Percentiles rank a stretch among this genome's conserved stretches.
These are phyloP conservation scores for Posidonia australis DNA, from an alignment of 106 monocot genomes.

Conservation along the genomic window DNA sequence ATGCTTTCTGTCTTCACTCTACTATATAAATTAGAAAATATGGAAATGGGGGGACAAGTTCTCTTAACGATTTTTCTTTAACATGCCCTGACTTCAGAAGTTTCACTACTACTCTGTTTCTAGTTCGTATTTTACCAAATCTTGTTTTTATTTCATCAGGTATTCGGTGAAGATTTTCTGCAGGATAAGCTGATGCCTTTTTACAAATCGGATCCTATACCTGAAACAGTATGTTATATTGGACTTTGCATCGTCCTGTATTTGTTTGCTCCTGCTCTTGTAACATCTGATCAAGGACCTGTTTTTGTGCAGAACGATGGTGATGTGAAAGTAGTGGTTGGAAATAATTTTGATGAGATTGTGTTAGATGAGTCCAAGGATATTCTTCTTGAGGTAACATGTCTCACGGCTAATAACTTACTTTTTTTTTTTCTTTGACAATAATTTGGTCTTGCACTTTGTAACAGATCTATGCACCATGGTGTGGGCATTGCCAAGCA, in stretches of 20 bases:
- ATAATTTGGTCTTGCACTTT: background rate
- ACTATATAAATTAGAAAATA: too few species aligned
- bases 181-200: conserved; percentile 86
- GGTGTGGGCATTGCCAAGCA: conserved; percentile 95
- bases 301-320: conserved; percentile 55
- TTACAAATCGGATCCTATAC: conserved; percentile 91
- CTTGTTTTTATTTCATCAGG: conserved; percentile 17
- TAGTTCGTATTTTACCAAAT: too few species aligned
- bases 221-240: conserved; percentile 49
- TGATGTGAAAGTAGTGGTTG: conserved; percentile 84
- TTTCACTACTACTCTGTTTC: background rate
- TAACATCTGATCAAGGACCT: background rate
- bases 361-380: conserved; percentile 92
- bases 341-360: conserved; percentile 74
- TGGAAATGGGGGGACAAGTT: too few species aligned
- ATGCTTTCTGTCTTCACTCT: background rate
- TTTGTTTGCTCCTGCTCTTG: background rate
- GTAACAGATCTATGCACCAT: conserved; percentile 87
- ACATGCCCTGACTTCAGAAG: too few species aligned
- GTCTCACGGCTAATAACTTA: background rate
- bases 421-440: background rate
- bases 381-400: conserved; percentile 69
- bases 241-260: background rate
- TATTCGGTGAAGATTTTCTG: conserved; percentile 65
- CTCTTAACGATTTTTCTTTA: too few species aligned